Percentiles rank a stretch among this genome's conserved stretches.
Evolutionary conservation across 2,329 filamentous ascomycete genomes (phyloP).

Genomic region (Tetracladium maxilliforme): DNA sequence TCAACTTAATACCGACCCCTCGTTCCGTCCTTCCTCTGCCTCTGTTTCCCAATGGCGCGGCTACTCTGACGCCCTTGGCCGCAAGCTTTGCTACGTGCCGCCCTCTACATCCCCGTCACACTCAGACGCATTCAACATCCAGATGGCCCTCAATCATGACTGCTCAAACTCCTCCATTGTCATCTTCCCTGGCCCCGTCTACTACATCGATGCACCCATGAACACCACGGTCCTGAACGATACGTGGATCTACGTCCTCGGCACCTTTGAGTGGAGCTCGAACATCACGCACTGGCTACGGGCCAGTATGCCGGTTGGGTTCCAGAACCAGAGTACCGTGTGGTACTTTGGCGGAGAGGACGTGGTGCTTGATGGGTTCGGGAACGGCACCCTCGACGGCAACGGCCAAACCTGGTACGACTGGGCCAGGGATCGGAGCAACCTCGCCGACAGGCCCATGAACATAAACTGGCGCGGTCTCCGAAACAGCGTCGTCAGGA

Average conservation of each 20-base stretch:
- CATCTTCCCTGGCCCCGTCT: conserved; percentile 37
- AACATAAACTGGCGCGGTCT: conserved; percentile 33
- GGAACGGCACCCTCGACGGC: conserved; percentile 37
- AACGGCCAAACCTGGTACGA: conserved; percentile 48
- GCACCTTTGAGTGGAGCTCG: conserved; percentile 23
- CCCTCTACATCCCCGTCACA: too few species aligned
- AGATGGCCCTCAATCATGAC: too few species aligned
- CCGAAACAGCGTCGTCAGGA: conserved; percentile 29
- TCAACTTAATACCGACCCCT: too few species aligned
- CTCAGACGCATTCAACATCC: too few species aligned
- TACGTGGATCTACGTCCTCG: too few species aligned
- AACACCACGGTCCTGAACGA: too few species aligned
- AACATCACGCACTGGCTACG: conserved; percentile 36
- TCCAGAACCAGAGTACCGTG: conserved; percentile 38
- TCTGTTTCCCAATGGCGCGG: too few species aligned
- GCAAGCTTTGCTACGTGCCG: too few species aligned
- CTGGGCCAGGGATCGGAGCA: conserved; percentile 25
- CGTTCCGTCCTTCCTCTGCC: too few species aligned
- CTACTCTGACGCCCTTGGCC: too few species aligned
- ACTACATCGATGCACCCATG: too few species aligned
- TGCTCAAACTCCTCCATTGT: too few species aligned
- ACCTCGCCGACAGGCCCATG: conserved; percentile 32
- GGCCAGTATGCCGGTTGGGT: conserved; percentile 32
- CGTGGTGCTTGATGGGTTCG: conserved; percentile 31
- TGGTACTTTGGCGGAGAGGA: conserved; percentile 38